Evolutionary conservation across 31 red algal genomes (phyloP).

Genomic region (Pterothamnion heteromorphum): DNA sequence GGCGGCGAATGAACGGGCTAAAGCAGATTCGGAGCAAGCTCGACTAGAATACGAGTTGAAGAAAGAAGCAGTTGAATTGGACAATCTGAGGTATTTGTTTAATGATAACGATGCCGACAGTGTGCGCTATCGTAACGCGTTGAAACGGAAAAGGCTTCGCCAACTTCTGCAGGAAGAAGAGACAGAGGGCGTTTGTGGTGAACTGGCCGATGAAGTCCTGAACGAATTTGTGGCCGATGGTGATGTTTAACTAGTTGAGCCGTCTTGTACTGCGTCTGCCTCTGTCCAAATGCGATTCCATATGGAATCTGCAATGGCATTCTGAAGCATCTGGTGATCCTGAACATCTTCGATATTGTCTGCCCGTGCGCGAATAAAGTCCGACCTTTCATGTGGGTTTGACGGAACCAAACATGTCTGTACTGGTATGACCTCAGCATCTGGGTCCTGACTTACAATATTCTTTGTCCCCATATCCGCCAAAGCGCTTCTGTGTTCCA

Average conservation of each 20-base stretch:
- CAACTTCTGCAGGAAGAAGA: neutral
- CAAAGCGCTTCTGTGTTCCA: neutral
- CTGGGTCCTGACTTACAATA: neutral
- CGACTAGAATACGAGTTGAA: neutral
- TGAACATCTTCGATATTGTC: neutral
- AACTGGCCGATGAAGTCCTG: too few relatives aligned
- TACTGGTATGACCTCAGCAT: neutral
- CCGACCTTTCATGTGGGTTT: neutral
- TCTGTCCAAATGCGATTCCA: neutral
- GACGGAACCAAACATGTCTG: neutral
- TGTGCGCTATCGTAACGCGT: neutral
- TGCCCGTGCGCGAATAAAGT: neutral
- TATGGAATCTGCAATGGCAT: neutral
- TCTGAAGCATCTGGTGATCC: neutral
- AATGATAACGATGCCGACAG: slow-evolving; percentile 12
- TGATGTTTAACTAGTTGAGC: too few relatives aligned
- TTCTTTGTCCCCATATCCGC: neutral
- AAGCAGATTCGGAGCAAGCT: too few relatives aligned
- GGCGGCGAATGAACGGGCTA: neutral
- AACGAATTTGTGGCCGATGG: too few relatives aligned
- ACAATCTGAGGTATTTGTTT: neutral
- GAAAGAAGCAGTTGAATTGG: slow-evolving; percentile 26
- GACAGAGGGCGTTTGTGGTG: too few relatives aligned
- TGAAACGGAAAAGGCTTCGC: neutral
- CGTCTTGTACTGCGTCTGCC: too few relatives aligned